These are phyloP conservation scores for Boletellus sp. DNA, from an alignment of 768 basidiomycete species.

Conservation along the genomic window DNA sequence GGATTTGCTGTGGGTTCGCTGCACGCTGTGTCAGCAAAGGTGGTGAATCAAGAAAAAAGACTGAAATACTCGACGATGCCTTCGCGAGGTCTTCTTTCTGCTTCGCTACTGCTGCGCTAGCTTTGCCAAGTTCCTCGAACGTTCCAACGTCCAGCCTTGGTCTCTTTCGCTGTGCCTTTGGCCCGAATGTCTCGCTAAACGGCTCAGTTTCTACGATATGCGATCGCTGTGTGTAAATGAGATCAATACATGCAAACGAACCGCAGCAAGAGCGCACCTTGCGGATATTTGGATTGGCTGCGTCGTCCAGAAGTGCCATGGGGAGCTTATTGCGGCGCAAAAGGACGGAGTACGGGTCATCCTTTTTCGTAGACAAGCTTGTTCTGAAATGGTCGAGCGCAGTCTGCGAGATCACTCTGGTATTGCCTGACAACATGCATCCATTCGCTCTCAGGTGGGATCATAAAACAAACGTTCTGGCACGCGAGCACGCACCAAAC, in stretches of 20 bases:
- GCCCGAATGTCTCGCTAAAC: constrained; percentile 91
- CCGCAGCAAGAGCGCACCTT: constrained; percentile 49
- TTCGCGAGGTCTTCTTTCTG: constrained; percentile 36
- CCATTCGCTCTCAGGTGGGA: constrained; percentile 4
- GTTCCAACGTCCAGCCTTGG: constrained; percentile 85
- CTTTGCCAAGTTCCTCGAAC: constrained; percentile 83
- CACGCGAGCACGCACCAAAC: constrained; percentile 70
- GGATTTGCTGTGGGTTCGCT: constrained; percentile 11
- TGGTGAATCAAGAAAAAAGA: not conserved
- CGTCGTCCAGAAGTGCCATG: constrained; percentile 93
- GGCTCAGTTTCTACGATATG: constrained; percentile 97
- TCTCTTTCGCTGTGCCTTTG: constrained; percentile 90
- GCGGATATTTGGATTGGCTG: constrained; percentile 70
- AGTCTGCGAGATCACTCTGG: constrained; percentile 95
- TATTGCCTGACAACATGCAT: constrained; percentile 65
- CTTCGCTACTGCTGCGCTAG: constrained; percentile 55
- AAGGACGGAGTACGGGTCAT: constrained; percentile 95
- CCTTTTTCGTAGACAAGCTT: constrained; percentile 75
- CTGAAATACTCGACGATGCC: constrained; percentile 42
- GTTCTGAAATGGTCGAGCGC: constrained; percentile 96
- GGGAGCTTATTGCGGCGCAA: constrained; percentile 93
- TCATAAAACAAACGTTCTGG: not conserved
- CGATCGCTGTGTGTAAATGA: constrained; percentile 52
- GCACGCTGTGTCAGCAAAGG: constrained; percentile 1
- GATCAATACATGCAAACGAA: not conserved